Base-by-base conservation (phyloP, 345 rosid genomes). In the Melaleuca alternifolia region DNA sequence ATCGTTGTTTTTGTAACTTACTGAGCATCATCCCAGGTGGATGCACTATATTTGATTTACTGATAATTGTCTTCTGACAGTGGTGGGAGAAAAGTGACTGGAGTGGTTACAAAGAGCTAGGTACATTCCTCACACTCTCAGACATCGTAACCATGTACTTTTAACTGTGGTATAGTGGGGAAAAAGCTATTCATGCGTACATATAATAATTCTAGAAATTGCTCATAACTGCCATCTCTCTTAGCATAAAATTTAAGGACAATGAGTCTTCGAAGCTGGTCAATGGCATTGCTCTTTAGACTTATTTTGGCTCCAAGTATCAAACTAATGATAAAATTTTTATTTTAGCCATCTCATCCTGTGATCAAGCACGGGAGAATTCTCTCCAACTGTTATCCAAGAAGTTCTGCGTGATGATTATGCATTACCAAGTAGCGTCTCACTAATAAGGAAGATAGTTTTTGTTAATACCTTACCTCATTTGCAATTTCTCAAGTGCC, bases 21-120 rank as follows among this genome's bases (percentile, higher is more conserved):
- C 89, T 62, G 83, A 91, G 92, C 89, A 94, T 92, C 89, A 90
- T 89, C 94, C 95, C 92, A 89, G 94, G 94, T 92, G 62, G 56
- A 30, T 83, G 44, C 44, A 6, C 1, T 52, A 30, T 71, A 83
- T 53, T 53, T 83, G 85, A 51, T 83, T 52, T 51, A 83, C 85
- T 83, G n/a, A 83, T 46, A 30, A 51, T 56, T 83, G 62, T 83
- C 62, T 83, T 28, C 85, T 97, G 96, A 91, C 99, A 97, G 99
- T 97, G 99, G 99, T 97, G 99, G 99, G 99, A 97, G 97, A 97
- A 97, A 92, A 96, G 99, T 93, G 93, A 96, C 91, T 97, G 99
- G 99, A 96, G 94, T 28, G 99, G 99, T 88, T 94, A 96, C 96
- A 97, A 96, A 93, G 99, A 97, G 91, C 94, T 97, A 91, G 99